phyloP scores from a whole-genome alignment of 1,284 basidiomycete genomes.

The Cryptococcus sp. region DNA sequence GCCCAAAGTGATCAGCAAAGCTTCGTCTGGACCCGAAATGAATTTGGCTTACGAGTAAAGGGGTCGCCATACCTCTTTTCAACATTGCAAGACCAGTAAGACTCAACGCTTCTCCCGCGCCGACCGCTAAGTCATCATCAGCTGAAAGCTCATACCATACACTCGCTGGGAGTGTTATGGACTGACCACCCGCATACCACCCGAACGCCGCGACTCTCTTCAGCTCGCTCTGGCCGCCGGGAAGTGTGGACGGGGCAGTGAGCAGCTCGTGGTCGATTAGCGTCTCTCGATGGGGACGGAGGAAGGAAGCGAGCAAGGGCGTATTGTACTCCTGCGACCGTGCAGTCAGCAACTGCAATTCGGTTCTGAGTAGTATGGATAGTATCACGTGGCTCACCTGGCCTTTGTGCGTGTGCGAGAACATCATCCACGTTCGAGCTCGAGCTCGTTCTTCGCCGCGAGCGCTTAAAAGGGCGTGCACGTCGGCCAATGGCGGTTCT shows the following conservation, averaged over 20 bases:
- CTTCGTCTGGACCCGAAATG: background rate
- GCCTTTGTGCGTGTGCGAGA: constrained; percentile 82
- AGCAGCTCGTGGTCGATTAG: constrained; percentile 85
- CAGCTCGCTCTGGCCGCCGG: constrained; percentile 54
- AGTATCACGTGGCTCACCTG: constrained; percentile 33
- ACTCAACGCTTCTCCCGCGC: constrained; percentile 75
- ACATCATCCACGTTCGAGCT: constrained; percentile 63
- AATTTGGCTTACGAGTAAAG: constrained; percentile 67
- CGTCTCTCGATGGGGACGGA: constrained; percentile 56
- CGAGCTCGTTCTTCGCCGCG: constrained; percentile 34
- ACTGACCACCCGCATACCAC: constrained; percentile 79
- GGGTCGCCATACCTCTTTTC: constrained; percentile 73
- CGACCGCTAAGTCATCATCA: constrained; percentile 63
- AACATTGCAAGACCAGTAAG: constrained; percentile 77
- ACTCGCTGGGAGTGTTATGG: background rate
- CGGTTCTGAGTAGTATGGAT: too few species aligned
- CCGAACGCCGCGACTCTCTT: constrained; percentile 85
- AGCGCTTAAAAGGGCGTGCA: constrained; percentile 48
- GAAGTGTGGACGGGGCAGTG: constrained; percentile 50
- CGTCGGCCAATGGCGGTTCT: constrained; percentile 69
- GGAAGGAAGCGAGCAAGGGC: constrained; percentile 69
- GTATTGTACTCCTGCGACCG: constrained; percentile 70
- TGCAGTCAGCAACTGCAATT: background rate
- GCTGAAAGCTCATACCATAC: background rate
- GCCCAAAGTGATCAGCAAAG: too few species aligned